A percentile compares a stretch with the other conserved stretches of the same genome.
phyloP scores from a whole-genome alignment of 371 early-diverging fungal genomes.

The Apophysomyces sp. region DNA sequence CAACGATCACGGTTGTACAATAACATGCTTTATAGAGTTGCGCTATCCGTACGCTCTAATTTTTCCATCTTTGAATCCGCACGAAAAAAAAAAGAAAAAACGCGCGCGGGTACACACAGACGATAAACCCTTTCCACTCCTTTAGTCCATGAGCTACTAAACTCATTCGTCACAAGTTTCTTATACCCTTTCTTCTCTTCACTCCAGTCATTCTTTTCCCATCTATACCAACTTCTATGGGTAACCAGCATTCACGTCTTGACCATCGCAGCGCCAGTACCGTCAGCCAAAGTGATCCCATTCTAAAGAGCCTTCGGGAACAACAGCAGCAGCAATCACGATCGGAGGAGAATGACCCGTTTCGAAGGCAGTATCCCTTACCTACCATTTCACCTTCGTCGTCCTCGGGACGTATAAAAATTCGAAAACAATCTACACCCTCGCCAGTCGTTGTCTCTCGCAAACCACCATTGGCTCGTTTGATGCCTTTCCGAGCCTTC shows the following conservation, averaged over 20 bases:
- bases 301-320: conserved; percentile 16
- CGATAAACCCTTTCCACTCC: conserved; percentile 3
- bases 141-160: neutral
- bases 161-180: neutral
- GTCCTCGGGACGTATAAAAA: conserved; percentile 27
- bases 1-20: neutral
- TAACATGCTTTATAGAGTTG: neutral
- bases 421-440: conserved; percentile 41
- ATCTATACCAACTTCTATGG: conserved; percentile 18
- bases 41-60: neutral
- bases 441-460: conserved; percentile 9
- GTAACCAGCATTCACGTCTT: conserved; percentile 35
- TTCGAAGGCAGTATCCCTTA: conserved; percentile 36
- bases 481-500: conserved; percentile 18
- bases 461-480: conserved; percentile 10
- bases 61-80: neutral
- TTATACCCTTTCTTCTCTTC: conserved; percentile 10
- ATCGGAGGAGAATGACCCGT: conserved; percentile 16
- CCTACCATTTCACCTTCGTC: conserved; percentile 25
- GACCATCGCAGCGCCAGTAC: conserved; percentile 22
- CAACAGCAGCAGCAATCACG: conserved; percentile 13
- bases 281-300: conserved; percentile 21
- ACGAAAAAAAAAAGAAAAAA: neutral
- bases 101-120: neutral
- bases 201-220: neutral